Percentiles rank a stretch among this genome's conserved stretches.
Evolutionary conservation across 2,329 filamentous ascomycete genomes (phyloP).

Genomic region (Colletotrichum theobromicola): DNA sequence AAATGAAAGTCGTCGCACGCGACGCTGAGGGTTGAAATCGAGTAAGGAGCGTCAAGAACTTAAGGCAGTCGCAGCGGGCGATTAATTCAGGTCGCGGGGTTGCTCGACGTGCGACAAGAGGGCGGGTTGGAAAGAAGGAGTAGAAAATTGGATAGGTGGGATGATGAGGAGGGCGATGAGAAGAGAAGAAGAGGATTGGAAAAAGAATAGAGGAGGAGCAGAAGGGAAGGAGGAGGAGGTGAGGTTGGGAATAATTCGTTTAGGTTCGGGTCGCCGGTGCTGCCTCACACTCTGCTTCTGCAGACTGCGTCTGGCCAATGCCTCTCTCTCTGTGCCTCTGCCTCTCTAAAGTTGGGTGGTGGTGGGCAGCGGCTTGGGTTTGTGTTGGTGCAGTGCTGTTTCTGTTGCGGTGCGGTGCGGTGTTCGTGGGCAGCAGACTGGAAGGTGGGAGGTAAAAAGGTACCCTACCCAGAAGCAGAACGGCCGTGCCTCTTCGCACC

Average conservation of each 20-base stretch:
- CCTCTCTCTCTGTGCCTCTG: not conserved
- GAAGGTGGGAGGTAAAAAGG: not conserved
- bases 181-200: not conserved
- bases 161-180: not conserved
- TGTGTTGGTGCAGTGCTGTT: not conserved
- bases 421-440: not conserved
- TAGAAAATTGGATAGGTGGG: not conserved
- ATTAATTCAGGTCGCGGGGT: slow-evolving; percentile 9
- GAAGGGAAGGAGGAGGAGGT: slow-evolving; percentile 5
- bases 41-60: slow-evolving; percentile 20
- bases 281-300: not conserved
- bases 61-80: slow-evolving; percentile 2
- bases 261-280: slow-evolving; percentile 12
- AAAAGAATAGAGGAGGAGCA: not conserved
- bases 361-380: not conserved
- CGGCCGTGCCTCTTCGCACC: slow-evolving; percentile 3
- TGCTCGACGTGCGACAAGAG: slow-evolving; percentile 15
- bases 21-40: slow-evolving; percentile 16
- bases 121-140: slow-evolving; percentile 3
- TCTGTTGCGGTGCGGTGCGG: not conserved
- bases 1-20: slow-evolving; percentile 24
- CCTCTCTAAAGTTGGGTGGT: not conserved
- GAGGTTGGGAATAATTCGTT: slow-evolving; percentile 20
- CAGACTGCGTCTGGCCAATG: not conserved
- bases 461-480: not conserved